Conservation (phyloP, 1,139 yeast species). For the Hanseniaspora gamundiae region DNA sequence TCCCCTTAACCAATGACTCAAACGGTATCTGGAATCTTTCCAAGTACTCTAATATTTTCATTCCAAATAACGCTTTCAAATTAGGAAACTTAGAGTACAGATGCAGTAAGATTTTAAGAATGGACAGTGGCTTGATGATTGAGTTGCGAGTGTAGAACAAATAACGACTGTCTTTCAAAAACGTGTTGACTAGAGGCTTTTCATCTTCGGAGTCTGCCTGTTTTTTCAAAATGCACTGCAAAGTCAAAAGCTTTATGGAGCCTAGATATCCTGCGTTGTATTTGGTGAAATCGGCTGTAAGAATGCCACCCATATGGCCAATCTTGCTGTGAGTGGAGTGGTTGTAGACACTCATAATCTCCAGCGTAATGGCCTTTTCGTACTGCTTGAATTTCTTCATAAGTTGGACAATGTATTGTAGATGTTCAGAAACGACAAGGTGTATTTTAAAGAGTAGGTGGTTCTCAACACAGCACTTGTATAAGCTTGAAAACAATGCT, state of each 20-base stretch:
- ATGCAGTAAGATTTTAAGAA: conserved; percentile 18
- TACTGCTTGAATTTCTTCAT: conserved; percentile 10
- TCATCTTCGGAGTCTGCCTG: conserved; percentile 7
- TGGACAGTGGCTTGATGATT: conserved; percentile 1
- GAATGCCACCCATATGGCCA: conserved; percentile 13
- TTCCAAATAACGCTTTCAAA: conserved; percentile 17
- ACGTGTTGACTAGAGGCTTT: conserved; percentile 13
- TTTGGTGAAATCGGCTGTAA: conserved; percentile 17
- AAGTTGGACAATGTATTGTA: conserved; percentile 16
- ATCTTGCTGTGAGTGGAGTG: conserved; percentile 12
- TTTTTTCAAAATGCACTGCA: conserved; percentile 19
- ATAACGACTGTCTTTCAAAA: conserved; percentile 19
- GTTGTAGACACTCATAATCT: conserved; percentile 16
- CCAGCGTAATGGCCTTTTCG: conserved; percentile 10
- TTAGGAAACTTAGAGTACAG: conserved; percentile 15
- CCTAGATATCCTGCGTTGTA: conserved; percentile 17
- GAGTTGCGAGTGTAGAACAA: conserved; percentile 5
- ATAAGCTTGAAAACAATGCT: not conserved
- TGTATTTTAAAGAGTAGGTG: not conserved
- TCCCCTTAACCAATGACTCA: conserved; percentile 3
- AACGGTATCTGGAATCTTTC: conserved; percentile 14
- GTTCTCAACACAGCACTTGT: not conserved
- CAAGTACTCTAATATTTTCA: conserved; percentile 22
- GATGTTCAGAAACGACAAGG: conserved; percentile 9
- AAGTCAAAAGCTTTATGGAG: conserved; percentile 18